These are phyloP conservation scores for Aspergillus udagawae DNA, from an alignment of 2,329 filamentous ascomycete species.

Conservation along the genomic window DNA sequence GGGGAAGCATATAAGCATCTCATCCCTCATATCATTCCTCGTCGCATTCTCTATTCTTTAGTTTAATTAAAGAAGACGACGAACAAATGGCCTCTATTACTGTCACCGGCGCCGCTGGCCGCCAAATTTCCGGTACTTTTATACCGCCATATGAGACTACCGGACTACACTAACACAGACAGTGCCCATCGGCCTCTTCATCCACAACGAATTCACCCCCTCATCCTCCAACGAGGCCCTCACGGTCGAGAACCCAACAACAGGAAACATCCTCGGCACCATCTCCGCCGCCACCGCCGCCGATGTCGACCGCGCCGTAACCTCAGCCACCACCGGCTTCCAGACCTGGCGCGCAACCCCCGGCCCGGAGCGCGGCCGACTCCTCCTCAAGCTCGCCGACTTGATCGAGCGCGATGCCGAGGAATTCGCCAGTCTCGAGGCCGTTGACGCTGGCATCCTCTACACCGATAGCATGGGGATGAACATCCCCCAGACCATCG, in stretches of 20 bases:
- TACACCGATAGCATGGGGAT: slow-evolving; percentile 20
- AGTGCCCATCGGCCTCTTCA: slow-evolving; percentile 27
- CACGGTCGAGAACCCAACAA: slow-evolving; percentile 22
- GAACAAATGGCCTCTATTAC: not conserved
- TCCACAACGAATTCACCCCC: slow-evolving; percentile 25
- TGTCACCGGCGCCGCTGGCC: slow-evolving; percentile 14
- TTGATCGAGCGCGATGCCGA: slow-evolving; percentile 24
- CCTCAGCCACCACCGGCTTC: slow-evolving; percentile 17
- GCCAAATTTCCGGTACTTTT: slow-evolving; percentile 5
- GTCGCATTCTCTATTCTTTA: not conserved
- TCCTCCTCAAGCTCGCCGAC: slow-evolving; percentile 24
- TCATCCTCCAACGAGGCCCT: slow-evolving; percentile 16
- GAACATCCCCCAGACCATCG: slow-evolving; percentile 21
- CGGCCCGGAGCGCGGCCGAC: slow-evolving; percentile 12
- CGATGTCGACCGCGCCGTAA: slow-evolving; percentile 10
- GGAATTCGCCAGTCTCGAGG: slow-evolving; percentile 23
- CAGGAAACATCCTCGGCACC: slow-evolving; percentile 16
- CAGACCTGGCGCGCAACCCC: slow-evolving; percentile 21
- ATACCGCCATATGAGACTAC: too few relatives aligned
- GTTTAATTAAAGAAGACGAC: too few relatives aligned
- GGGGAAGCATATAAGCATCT: not conserved
- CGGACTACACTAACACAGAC: too few relatives aligned
- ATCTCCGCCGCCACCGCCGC: slow-evolving; percentile 19
- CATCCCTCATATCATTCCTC: too few relatives aligned
- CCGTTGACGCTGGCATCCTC: slow-evolving; percentile 22